Evolutionary conservation across 2,329 filamentous ascomycete genomes (phyloP), one percentile per base, ranked within the genome.

Genomic region (Ophiocordyceps robertsii): DNA sequence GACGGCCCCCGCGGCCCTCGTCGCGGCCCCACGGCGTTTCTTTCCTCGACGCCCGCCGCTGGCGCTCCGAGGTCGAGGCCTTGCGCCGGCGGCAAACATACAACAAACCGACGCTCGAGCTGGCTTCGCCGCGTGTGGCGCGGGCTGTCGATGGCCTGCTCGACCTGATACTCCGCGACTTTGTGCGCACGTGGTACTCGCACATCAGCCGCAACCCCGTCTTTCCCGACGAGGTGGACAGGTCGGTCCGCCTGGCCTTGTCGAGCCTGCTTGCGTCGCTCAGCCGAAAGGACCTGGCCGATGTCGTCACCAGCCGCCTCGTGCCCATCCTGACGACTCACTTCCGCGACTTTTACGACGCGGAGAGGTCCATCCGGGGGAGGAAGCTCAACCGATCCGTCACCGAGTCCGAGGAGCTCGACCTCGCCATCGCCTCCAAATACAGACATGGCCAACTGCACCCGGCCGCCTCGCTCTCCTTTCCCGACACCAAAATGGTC

Each of bases 391-490:
- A 88, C 52, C 79, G 86, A 41, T 88, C 82, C 49, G 80, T 98
- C 43, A 96, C 93, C 3, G 92, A 98, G 64, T 94, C 89, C 1
- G 90, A 95, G 57, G 92, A 98, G 70, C 69, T 98, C 53, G 89
- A 96, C 60, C 70, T 94, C 50, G 92, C 92, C 2, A 94, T 98
- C 61, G 92, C 92, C n/a, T 82, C 77, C 35, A 95, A 94, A 62
- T 98, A 92, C 62, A 82, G 75, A 43, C 83, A 93, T 58, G 90
- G 90, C 24, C 86, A 83, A 48, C 68, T 98, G 45, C 93, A 98
- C 57, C 74, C 85, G 5, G 92, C 92, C 6, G 89, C 85, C 6
- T 84, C 82, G 13, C 65, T 95, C 53, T 78, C 84, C 29, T 88
- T 86, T 55, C 83, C 87, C 2, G 89, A 95, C 55, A 84, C 80